phyloP scores from a whole-genome alignment of 805 yeast genomes.

The Sungouiella blattae region DNA sequence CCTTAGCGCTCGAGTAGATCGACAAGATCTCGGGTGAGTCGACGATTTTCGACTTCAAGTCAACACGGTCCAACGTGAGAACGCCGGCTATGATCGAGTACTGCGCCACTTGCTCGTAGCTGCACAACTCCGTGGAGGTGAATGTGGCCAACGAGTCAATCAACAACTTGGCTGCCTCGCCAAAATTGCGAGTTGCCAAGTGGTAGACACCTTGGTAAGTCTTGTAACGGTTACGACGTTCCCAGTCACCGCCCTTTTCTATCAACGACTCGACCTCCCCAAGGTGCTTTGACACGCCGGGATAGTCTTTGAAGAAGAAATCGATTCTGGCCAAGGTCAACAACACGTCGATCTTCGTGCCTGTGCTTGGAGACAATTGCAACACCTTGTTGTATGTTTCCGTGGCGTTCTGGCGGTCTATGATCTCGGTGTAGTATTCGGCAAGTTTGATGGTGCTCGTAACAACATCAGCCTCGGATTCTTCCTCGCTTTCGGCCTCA shows the following conservation, averaged over 20 bases:
- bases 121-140: constrained; percentile 85
- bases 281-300: constrained; percentile 64
- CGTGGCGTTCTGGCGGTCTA: constrained; percentile 72
- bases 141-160: constrained; percentile 93
- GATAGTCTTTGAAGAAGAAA: constrained; percentile 80
- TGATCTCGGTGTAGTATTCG: constrained; percentile 80
- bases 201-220: constrained; percentile 84
- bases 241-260: constrained; percentile 99
- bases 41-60: constrained; percentile 76
- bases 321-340: constrained; percentile 84
- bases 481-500: constrained; percentile 63
- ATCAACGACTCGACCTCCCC: constrained; percentile 71
- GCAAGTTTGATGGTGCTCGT: constrained; percentile 78
- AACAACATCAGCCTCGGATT: constrained; percentile 81
- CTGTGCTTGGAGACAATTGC: constrained; percentile 79
- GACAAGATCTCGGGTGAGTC: constrained; percentile 93
- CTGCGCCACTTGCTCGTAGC: constrained; percentile 85
- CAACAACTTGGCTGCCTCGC: constrained; percentile 77
- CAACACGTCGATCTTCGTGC: constrained; percentile 82
- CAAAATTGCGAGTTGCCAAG: constrained; percentile 81
- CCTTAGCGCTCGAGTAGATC: constrained; percentile 64
- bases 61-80: constrained; percentile 75
- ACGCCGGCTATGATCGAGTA: constrained; percentile 89
- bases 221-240: constrained; percentile 90
- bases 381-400: constrained; percentile 66